These are phyloP conservation scores for Trichoderma sp. DNA, from an alignment of 2,329 filamentous ascomycete species.

Conservation along the genomic window DNA sequence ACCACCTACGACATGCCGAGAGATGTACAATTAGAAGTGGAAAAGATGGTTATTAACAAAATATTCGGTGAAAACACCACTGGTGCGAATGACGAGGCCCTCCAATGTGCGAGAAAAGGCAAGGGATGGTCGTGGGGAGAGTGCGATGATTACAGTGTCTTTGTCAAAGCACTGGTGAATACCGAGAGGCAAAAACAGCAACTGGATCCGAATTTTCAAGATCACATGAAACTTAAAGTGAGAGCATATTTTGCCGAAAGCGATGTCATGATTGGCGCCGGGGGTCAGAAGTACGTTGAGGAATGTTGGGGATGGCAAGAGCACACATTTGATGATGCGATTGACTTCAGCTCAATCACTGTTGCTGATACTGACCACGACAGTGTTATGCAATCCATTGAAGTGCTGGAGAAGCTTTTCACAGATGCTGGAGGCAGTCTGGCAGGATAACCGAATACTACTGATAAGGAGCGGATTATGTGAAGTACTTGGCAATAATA, in stretches of 20 bases:
- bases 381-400: not conserved
- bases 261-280: not conserved
- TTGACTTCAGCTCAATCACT: not conserved
- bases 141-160: not conserved
- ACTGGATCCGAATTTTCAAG: not conserved
- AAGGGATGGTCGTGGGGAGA: not conserved
- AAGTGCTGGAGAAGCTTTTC: not conserved
- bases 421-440: not conserved
- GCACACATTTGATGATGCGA: not conserved
- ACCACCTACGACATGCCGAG: not conserved
- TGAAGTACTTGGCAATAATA: not conserved
- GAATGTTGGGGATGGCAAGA: not conserved
- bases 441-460: not conserved
- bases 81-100: not conserved
- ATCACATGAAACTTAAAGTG: not conserved
- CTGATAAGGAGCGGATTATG: not conserved
- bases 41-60: not conserved
- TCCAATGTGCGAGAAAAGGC: slow-evolving; percentile 1
- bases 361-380: not conserved
- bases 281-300: not conserved
- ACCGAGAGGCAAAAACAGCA: not conserved
- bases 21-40: not conserved
- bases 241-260: slow-evolving; percentile 5
- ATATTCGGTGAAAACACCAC: not conserved
- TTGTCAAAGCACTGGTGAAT: not conserved